A percentile compares a stretch with the other conserved stretches of the same genome.
phyloP scores from a whole-genome alignment of 371 early-diverging fungal genomes.

The Haplosporangium sp. region DNA sequence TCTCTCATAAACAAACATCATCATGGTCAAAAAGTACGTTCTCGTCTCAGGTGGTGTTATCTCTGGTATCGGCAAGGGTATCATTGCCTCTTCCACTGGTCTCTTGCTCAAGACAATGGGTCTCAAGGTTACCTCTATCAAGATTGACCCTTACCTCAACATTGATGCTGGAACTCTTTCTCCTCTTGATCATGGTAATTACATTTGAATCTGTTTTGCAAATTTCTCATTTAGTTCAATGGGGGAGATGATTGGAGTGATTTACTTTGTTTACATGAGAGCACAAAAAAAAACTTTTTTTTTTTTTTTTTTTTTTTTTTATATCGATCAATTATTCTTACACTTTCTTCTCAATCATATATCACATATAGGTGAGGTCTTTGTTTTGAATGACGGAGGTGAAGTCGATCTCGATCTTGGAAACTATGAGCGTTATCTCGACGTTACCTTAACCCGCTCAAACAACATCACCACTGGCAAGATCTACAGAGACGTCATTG shows the following conservation, averaged over 20 bases:
- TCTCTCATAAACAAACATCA: constrained; percentile 7
- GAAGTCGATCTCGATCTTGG: constrained; percentile 99
- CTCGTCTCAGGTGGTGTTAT: constrained; percentile 99
- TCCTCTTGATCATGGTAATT: constrained; percentile 96
- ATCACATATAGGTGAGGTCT: constrained; percentile 89
- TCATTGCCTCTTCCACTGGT: constrained; percentile 98
- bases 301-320: constrained; percentile 8
- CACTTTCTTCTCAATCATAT: not conserved
- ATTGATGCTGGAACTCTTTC: constrained; percentile 98
- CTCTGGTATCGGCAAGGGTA: constrained; percentile 99
- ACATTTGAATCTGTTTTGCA: not conserved
- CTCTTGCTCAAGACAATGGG: constrained; percentile 95
- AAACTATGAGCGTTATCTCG: constrained; percentile 99
- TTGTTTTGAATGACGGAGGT: constrained; percentile 99
- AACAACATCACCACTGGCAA: constrained; percentile 99
- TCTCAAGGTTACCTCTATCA: constrained; percentile 96
- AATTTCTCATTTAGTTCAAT: too few relatives aligned
- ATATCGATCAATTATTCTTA: not conserved
- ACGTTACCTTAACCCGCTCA: constrained; percentile 91
- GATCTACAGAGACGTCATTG: constrained; percentile 96
- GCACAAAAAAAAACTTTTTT: too few relatives aligned
- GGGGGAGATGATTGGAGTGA: too few relatives aligned
- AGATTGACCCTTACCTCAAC: constrained; percentile 99
- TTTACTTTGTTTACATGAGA: too few relatives aligned
- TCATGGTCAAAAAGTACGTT: constrained; percentile 87